These are phyloP conservation scores for Calonectria honghensis DNA, from an alignment of 2,329 filamentous ascomycete species.

Conservation along the genomic window DNA sequence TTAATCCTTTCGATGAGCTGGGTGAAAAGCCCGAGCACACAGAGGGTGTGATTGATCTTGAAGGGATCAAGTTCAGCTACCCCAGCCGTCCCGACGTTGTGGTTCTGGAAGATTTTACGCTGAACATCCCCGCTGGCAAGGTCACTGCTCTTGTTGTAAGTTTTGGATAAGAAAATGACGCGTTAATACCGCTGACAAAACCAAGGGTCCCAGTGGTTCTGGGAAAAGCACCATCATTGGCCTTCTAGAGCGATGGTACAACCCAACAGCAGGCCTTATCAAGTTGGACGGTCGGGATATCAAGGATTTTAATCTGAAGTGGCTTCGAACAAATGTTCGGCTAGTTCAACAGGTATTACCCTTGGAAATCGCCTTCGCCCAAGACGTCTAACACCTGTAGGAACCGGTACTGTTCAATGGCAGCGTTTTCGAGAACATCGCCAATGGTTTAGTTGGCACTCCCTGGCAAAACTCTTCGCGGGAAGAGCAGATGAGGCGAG, in stretches of 20 bases:
- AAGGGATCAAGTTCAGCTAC: constrained; percentile 64
- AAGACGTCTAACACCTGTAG: constrained; percentile 43
- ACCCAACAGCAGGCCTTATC: constrained; percentile 55
- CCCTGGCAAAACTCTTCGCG: constrained; percentile 52
- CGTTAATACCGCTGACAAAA: constrained; percentile 23
- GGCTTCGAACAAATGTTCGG: constrained; percentile 58
- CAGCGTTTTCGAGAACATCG: constrained; percentile 72
- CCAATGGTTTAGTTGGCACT: constrained; percentile 66
- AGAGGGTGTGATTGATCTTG: constrained; percentile 58
- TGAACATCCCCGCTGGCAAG: constrained; percentile 65
- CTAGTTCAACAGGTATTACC: constrained; percentile 29
- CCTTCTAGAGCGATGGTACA: constrained; percentile 61
- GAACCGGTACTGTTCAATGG: constrained; percentile 65
- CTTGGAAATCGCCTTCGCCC: not conserved
- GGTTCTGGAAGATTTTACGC: constrained; percentile 62
- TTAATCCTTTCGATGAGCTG: constrained; percentile 57
- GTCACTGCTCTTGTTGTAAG: constrained; percentile 62
- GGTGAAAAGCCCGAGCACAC: constrained; percentile 55
- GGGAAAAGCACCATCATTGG: constrained; percentile 61
- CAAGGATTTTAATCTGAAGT: constrained; percentile 58
- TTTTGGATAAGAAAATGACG: not conserved
- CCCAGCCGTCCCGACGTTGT: constrained; percentile 62
- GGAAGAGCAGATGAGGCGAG: constrained; percentile 64
- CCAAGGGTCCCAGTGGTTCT: constrained; percentile 60
- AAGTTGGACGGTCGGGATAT: constrained; percentile 58